Evolutionary conservation across 2,329 filamentous ascomycete genomes (phyloP).

Genomic region (Colletotrichum melonis): DNA sequence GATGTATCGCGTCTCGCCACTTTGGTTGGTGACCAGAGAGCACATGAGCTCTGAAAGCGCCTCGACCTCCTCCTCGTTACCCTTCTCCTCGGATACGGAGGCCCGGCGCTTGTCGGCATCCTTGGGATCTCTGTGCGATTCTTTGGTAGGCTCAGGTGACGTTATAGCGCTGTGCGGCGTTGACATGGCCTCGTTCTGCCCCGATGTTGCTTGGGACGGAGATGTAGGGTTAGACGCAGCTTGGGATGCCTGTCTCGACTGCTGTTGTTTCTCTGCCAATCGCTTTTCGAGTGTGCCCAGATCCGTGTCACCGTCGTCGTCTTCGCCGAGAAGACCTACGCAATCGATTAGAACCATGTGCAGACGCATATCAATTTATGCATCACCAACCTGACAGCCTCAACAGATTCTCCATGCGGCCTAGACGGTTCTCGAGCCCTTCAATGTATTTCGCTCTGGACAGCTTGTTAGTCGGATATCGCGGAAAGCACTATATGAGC

Average conservation of each 20-base stretch:
- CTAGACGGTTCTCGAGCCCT: constrained; percentile 91
- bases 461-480: constrained; percentile 7
- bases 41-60: constrained; percentile 98
- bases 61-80: constrained; percentile 79
- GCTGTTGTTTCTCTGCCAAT: constrained; percentile 66
- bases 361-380: neutral
- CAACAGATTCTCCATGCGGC: constrained; percentile 94
- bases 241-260: constrained; percentile 62
- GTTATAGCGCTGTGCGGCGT: constrained; percentile 66
- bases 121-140: constrained; percentile 49
- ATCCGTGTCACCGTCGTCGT: constrained; percentile 87
- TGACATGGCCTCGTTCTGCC: constrained; percentile 54
- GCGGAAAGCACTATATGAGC: neutral
- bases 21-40: constrained; percentile 93
- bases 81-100: constrained; percentile 57
- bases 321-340: constrained; percentile 80
- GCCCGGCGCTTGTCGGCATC: constrained; percentile 47
- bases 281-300: constrained; percentile 88
- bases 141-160: constrained; percentile 61
- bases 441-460: constrained; percentile 95
- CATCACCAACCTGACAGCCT: constrained; percentile 75
- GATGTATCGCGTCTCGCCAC: constrained; percentile 94
- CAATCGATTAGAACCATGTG: constrained; percentile 40
- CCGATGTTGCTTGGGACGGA: constrained; percentile 59
- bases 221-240: constrained; percentile 63